These are phyloP conservation scores for Ochromonas danica DNA, from an alignment of 108 stramenopile species.

Conservation along the genomic window DNA sequence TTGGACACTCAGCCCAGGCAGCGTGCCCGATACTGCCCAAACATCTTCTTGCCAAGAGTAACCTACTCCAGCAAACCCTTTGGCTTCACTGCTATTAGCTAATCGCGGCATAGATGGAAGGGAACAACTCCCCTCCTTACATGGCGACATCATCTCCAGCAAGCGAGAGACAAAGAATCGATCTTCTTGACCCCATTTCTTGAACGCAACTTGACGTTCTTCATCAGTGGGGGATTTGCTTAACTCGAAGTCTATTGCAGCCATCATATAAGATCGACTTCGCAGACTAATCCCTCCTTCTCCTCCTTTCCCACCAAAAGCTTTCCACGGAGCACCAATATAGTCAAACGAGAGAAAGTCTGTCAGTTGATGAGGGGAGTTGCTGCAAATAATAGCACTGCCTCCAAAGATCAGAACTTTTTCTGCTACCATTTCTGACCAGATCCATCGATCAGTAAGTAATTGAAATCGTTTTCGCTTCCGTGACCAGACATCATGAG, in stretches of 20 bases:
- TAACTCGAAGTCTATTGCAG: not conserved
- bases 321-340: constrained; percentile 30
- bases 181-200: constrained; percentile 29
- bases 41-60: not conserved
- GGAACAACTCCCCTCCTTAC: no score
- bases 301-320: constrained; percentile 11
- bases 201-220: not conserved
- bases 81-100: not conserved
- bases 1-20: not conserved
- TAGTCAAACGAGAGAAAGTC: constrained; percentile 8
- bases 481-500: not conserved
- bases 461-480: not conserved
- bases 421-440: constrained; percentile 5
- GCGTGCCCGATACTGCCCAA: not conserved
- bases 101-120: not conserved
- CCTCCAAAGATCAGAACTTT: constrained; percentile 31
- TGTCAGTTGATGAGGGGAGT: not conserved
- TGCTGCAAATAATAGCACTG: constrained; percentile 22
- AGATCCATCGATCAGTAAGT: constrained; percentile 12
- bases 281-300: constrained; percentile 26
- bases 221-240: not conserved
- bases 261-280: not conserved
- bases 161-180: constrained; percentile 23
- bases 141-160: constrained; percentile 15
- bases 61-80: not conserved